Conservation (phyloP, 1,284 basidiomycete species). For the Somion occarium region DNA sequence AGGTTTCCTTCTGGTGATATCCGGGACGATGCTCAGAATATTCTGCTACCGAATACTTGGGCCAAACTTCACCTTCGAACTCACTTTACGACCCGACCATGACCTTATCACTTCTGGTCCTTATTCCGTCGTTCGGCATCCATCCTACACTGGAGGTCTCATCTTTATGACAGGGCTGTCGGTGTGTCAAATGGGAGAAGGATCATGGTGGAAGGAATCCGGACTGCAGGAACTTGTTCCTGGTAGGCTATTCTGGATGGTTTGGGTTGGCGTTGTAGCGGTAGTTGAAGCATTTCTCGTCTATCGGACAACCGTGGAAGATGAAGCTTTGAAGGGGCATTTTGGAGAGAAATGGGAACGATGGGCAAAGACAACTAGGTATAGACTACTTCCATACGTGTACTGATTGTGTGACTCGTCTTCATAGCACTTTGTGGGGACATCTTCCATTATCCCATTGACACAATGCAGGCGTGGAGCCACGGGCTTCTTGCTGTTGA, state of each 20-base stretch:
- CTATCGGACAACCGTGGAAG: neutral
- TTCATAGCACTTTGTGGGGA: neutral
- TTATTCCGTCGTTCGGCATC: conserved; percentile 28
- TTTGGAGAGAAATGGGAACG: conserved; percentile 1
- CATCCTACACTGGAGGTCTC: conserved; percentile 20
- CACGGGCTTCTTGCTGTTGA: too few species aligned
- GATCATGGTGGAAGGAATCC: conserved; percentile 2
- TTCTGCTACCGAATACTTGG: conserved; percentile 27
- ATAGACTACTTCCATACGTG: conserved; percentile 9
- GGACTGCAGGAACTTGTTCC: neutral
- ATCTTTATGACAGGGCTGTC: conserved; percentile 4
- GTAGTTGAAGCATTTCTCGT: neutral
- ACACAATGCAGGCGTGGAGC: too few species aligned
- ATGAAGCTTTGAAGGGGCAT: neutral
- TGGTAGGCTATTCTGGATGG: neutral
- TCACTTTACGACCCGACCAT: conserved; percentile 24
- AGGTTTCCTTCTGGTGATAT: conserved; percentile 16
- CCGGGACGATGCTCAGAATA: conserved; percentile 22
- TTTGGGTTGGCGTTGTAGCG: neutral
- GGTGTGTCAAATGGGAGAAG: neutral
- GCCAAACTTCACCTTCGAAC: conserved; percentile 26
- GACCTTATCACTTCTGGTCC: conserved; percentile 27
- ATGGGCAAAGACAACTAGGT: conserved; percentile 9
- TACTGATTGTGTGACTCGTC: conserved; percentile 3
- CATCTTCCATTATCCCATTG: too few species aligned